These are phyloP conservation scores for Monilinia fructicola DNA, from an alignment of 2,329 filamentous ascomycete species.

Conservation along the genomic window DNA sequence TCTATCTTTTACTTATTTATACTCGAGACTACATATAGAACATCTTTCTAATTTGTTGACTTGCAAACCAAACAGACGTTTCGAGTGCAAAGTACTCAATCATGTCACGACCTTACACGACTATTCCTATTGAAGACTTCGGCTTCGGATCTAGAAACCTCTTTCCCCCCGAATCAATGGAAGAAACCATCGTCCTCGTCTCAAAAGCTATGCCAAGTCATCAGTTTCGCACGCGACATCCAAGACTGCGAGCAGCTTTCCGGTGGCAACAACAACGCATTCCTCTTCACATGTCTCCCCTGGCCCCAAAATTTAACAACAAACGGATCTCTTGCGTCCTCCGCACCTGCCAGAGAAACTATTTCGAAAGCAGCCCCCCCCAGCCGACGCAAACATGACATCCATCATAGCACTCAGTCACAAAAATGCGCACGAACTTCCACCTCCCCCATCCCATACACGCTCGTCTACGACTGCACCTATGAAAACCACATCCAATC, in stretches of 20 bases:
- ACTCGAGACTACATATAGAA: not conserved
- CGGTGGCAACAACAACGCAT: not conserved
- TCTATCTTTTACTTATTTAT: not conserved
- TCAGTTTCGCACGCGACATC: not conserved
- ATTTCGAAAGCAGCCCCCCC: not conserved
- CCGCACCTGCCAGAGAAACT: not conserved
- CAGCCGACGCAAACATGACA: not conserved
- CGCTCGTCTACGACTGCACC: conserved; percentile 3
- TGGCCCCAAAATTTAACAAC: not conserved
- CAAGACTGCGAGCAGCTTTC: not conserved
- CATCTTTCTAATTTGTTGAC: not conserved
- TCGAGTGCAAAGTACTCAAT: not conserved
- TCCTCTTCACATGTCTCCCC: not conserved
- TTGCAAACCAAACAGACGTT: not conserved
- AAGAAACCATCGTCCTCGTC: not conserved
- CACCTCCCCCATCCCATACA: not conserved
- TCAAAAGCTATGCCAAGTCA: not conserved
- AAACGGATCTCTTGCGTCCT: not conserved
- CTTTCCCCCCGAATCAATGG: not conserved
- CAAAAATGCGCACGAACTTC: not conserved
- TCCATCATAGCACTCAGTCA: not conserved
- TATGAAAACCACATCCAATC: not conserved
- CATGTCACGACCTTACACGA: not conserved
- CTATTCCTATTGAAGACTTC: not conserved
- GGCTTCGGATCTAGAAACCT: not conserved